Base-by-base conservation (phyloP, 495 filamentous ascomycete species). In the Parathielavia hyrcaniae region DNA sequence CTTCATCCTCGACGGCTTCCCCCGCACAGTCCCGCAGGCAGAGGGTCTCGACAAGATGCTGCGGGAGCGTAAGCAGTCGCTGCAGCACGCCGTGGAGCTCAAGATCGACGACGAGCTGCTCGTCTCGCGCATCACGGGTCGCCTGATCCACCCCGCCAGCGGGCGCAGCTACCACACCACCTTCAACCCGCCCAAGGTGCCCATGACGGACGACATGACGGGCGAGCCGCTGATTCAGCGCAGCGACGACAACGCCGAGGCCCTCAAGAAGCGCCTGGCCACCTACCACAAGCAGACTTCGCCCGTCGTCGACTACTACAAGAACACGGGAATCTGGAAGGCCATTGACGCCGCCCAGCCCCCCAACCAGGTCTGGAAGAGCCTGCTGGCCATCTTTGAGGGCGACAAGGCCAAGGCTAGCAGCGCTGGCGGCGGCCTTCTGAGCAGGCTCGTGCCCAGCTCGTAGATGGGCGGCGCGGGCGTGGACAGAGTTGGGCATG, bases 1-100 rank as follows among this genome's bases (percentile, higher is more conserved):
- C 65, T 98, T 98, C 80, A 98, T 98, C 66, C 87, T 98, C 69
- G 93, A 98, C 70, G 93, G 93, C 63, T 98, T 98, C 82, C 93
- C 93, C 30, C 87, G 93, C 61, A 98, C 93, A 17, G 91, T 97
- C 55, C 83, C 90, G 40, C 93, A 98, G 76, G 93, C 93, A 47
- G 87, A 96, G 73, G 85, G 90, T 63, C 85, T 98, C 67, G 93
- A 98, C 75, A 80, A 81, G 57, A 98, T 98, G 93, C 86, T 98
- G 59, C 56, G 64, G 16, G 77, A 70, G 51, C 84, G 87, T 64
- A 72, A 83, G 61, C 84, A 92, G 73, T 85, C 85, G 67, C 84
- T 97, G 59, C 85, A 95, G 71, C 91, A 97, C 75, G 95, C 91
- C 59, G 76, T 97, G 54, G 93, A 99, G 79, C 84, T 99, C 60